These are phyloP conservation scores for Arthrobotrys musiformis DNA, from an alignment of 2,329 filamentous ascomycete genomes.

Conservation along the genomic window DNA sequence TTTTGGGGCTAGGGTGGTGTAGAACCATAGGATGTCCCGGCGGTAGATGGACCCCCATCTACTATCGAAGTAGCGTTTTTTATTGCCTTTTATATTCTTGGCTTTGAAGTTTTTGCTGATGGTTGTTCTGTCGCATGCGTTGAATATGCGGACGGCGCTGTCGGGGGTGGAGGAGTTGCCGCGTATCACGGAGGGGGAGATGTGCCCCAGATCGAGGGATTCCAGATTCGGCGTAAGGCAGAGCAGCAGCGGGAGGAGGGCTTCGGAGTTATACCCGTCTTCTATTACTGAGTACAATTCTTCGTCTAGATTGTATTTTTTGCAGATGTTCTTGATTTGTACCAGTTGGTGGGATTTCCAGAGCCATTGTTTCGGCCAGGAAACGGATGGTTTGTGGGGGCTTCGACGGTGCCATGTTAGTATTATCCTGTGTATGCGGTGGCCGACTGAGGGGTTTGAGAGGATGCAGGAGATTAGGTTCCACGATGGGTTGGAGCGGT, in stretches of 20 bases:
- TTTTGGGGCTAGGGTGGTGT: neutral
- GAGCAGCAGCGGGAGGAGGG: neutral
- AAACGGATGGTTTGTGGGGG: neutral
- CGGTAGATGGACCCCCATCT: neutral
- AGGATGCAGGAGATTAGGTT: neutral
- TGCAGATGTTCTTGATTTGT: neutral
- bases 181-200: neutral
- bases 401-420: neutral
- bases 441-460: neutral
- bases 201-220: neutral
- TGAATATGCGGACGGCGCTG: neutral
- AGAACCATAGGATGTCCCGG: neutral
- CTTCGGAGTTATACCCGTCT: constrained; percentile 3
- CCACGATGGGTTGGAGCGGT: neutral
- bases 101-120: neutral
- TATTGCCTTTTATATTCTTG: neutral
- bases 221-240: neutral
- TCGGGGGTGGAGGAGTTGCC: neutral
- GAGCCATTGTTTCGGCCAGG: neutral
- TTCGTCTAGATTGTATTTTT: neutral
- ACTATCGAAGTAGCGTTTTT: neutral
- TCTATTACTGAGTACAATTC: neutral
- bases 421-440: neutral
- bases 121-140: neutral
- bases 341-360: neutral